Evolutionary conservation across 495 filamentous ascomycete genomes (phyloP), one percentile per base, ranked within the genome.

Genomic region (Delitschia confertaspora): DNA sequence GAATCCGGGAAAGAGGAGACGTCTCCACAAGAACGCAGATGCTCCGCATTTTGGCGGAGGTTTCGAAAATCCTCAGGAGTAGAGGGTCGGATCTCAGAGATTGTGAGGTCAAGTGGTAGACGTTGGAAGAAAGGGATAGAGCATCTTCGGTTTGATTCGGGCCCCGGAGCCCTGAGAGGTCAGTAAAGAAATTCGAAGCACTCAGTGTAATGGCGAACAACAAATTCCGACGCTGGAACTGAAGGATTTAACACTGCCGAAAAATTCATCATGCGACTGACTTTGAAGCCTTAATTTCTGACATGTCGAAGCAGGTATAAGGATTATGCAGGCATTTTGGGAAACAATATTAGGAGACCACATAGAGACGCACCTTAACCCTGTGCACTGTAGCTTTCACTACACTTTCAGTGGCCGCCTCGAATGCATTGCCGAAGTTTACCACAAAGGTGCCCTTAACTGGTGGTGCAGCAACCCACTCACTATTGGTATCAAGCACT

Each of bases 341-440:
- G 29, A 11, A 2, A 2, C 9, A 17, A 2, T 29, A 4, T 37
- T 24, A 6, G 32, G 6, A 29, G 30, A 4, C n/a, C 19, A 5
- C 13, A 25, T 20, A 18, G 18, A 26, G 8, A 47, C 35, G 23
- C 26, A 49, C 49, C 29, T 52, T 50, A 4, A 74, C 74, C 2
- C 67, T 63, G 16, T 75, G 74, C 0, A 68, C 65, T 0, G 72
- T 75, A 2, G 73, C 72, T 45, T 69, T 71, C 35, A 72, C 69
- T 10, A 65, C 62, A 1, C 71, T 67, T 32, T 67, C 60, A 1
- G 73, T 78, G 1, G 73, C 67, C 3, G 74, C 70, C 56, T 78
- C 72, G 38, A 78, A 75, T 0, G 71, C 72, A 40, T 75, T 70
- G 2, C 70, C 71, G 32, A 78, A 72, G 48, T 76, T 75, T 30